Base-by-base conservation (phyloP, 768 basidiomycete species). In the Rossbeevera mucosa region DNA sequence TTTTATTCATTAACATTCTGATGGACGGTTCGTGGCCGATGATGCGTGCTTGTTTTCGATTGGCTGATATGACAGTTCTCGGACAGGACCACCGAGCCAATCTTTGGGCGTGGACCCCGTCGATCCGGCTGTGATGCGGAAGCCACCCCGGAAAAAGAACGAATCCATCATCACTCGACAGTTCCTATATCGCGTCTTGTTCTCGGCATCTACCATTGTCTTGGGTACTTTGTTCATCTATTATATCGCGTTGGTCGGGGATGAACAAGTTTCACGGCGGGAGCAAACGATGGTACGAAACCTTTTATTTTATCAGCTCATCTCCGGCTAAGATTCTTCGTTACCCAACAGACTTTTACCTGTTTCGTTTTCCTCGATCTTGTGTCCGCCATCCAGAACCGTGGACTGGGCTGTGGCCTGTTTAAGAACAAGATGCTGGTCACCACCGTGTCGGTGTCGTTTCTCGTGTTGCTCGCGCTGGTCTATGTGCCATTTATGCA, bases 1-100 rank as follows among this genome's bases (percentile, higher is more conserved):
- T 98, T 62, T 73, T 98, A n/a, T 98, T 96, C 67, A 97, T 97
- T 64, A 97, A 98, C 72, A 96, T 97, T 65, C 80, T 98, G 44
- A 98, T 98, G 94, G 95, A 98, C 58, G 94, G 93, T 87, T 51
- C 29, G 78, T 69, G 16, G 33, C 29, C 6, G 2, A 20, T 22
- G 53, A 47, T 46, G 3, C 13, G 18, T 42, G 2, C 25, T 7
- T 18, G 30, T 22, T 36, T 22, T 30, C 51, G 18, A 28, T 48
- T 28, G 13, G 36, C 29, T 55, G 7, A 29, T n/a, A n/a, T 36
- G 16, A 30, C 20, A 26, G 11, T 25, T 47, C 31, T 4, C 38
- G 57, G 51, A 40, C 64, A 93, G 91, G 92, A 8, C 94, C 94
- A 9, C 94, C 94, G 3, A 93, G 91, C 63, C 94, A 96, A 68